Evolutionary conservation across 768 basidiomycete genomes (phyloP), one percentile per base, ranked within the genome.

Genomic region (Russula ochroleuca): DNA sequence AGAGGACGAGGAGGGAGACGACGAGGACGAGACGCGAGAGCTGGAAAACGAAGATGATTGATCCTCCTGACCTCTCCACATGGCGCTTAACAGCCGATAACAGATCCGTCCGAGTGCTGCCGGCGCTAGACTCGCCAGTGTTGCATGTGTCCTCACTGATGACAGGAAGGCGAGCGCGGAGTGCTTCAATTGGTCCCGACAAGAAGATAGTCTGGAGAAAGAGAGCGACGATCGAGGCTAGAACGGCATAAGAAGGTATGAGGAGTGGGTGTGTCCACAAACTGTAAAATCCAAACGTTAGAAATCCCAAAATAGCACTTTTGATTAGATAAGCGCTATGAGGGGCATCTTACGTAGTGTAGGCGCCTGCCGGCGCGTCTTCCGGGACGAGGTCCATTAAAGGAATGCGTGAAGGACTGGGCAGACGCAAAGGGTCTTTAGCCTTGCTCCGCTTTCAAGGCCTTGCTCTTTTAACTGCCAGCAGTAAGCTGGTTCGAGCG

Each of bases 1-100:
- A 82, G 17, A 87, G 70, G 5, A 73, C 79, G 28, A 87, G 74
- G n/a, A 87, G 76, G 2, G 75, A 72, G 31, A 80, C 71, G 54
- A 79, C 78, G 33, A 77, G 77, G 3, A 81, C 58, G 5, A 84
- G 72, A 25, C 85, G 77, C 1, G 75, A 67, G 37, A 83, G 57
- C 65, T 80, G 81, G 72, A 78, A 79, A 15, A 70, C 69, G 71
- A 83, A 84, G 28, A 83, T 79, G 15, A 72, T 71, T 5, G 70
- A 64, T 11, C 84, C 85, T 5, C 83, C 81, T 58, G 80, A 78
- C 14, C 71, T 67, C 17, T 69, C 57, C 35, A 83, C 70, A 67
- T 82, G 81, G 35, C 55, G 55, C 35, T 49, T 65, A 17, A 67
- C 54, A 43, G 64, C 63, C 1, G 63, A 65, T 68, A 62, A 38